Evolutionary conservation across 2,329 filamentous ascomycete genomes (phyloP).

Genomic region (Ceratocystis alfenasii): DNA sequence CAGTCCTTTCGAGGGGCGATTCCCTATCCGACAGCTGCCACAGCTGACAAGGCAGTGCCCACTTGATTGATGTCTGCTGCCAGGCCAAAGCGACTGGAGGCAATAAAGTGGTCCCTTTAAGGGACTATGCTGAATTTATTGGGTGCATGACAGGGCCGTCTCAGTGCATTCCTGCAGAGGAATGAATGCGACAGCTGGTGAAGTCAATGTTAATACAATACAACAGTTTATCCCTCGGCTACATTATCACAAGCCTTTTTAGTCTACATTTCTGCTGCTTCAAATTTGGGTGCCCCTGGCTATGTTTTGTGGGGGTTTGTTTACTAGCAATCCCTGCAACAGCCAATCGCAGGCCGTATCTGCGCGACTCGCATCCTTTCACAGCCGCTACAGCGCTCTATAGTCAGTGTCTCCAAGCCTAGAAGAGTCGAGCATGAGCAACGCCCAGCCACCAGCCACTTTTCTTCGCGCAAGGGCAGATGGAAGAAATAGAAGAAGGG

Average conservation of each 20-base stretch:
- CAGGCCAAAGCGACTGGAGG: neutral
- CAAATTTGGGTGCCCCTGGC: neutral
- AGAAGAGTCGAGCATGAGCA: neutral
- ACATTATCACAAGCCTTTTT: conserved; percentile 4
- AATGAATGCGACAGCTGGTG: neutral
- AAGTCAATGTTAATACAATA: neutral
- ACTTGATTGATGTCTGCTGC: neutral
- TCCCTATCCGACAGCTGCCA: neutral
- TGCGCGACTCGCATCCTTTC: conserved; percentile 14
- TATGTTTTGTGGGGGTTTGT: conserved; percentile 20
- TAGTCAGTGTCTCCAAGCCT: neutral
- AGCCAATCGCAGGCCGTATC: conserved; percentile 15
- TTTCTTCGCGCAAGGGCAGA: conserved; percentile 12
- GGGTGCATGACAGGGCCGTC: neutral
- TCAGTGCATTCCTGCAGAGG: conserved; percentile 3
- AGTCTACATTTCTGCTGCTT: neutral
- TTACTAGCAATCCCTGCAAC: conserved; percentile 16
- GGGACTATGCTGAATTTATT: neutral
- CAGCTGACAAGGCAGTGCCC: neutral
- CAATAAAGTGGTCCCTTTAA: neutral
- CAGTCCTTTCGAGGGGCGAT: neutral
- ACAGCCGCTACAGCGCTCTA: neutral
- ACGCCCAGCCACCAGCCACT: conserved; percentile 12
- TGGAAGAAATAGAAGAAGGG: conserved; percentile 5
- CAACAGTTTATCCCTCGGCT: conserved; percentile 3